Percentiles rank a stretch among this genome's conserved stretches.
These are phyloP conservation scores for Millerago galiae DNA, from an alignment of 805 yeast species.

Conservation along the genomic window DNA sequence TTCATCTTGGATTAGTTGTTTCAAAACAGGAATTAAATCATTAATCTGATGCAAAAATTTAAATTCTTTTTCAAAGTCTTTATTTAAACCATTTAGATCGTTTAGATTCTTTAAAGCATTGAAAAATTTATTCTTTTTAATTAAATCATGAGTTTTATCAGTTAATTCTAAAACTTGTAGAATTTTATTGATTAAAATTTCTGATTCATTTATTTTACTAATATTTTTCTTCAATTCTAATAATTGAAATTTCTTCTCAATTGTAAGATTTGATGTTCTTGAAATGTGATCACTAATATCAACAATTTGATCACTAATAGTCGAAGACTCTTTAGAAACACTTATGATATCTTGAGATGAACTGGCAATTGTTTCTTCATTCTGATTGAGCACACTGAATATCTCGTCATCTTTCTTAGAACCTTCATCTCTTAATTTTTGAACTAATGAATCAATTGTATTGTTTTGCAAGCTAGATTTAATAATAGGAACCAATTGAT, in stretches of 20 bases:
- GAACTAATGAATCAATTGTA: conserved; percentile 50
- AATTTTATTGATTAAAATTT: conserved; percentile 61
- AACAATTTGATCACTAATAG: conserved; percentile 47
- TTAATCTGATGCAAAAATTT: conserved; percentile 71
- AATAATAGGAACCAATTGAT: conserved; percentile 72
- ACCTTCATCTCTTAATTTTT: conserved; percentile 50
- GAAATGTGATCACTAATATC: conserved; percentile 53
- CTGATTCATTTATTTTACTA: conserved; percentile 65
- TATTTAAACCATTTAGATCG: conserved; percentile 63
- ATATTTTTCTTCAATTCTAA: conserved; percentile 58
- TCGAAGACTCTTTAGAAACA: conserved; percentile 52
- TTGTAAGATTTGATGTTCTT: conserved; percentile 59
- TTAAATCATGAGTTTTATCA: conserved; percentile 77
- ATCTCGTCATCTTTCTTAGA: conserved; percentile 56
- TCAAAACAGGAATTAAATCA: conserved; percentile 70
- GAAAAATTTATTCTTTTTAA: conserved; percentile 68
- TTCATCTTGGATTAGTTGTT: conserved; percentile 66
- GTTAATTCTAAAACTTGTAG: conserved; percentile 80
- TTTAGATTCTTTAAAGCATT: conserved; percentile 82
- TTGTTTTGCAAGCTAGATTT: conserved; percentile 52
- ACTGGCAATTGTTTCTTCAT: conserved; percentile 46
- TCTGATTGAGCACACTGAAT: conserved; percentile 51
- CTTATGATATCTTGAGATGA: conserved; percentile 59
- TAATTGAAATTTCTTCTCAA: conserved; percentile 52
- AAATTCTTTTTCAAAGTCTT: conserved; percentile 62